These are phyloP conservation scores for Penicillium robsamsonii DNA, from an alignment of 495 filamentous ascomycete species.

Conservation along the genomic window DNA sequence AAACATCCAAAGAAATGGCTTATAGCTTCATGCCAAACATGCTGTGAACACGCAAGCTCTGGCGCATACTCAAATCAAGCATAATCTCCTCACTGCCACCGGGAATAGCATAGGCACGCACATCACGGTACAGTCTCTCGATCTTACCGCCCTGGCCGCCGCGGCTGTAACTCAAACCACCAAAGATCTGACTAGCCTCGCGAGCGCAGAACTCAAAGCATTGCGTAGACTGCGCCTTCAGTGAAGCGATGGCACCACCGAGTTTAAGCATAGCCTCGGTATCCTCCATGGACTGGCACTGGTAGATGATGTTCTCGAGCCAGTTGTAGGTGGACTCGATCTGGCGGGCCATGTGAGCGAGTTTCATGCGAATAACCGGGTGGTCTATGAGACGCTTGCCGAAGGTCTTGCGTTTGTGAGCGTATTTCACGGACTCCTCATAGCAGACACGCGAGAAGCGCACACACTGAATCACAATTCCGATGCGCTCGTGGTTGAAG, in stretches of 20 bases:
- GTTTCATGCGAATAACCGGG: slow-evolving; percentile 95
- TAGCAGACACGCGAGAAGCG: slow-evolving; percentile 97
- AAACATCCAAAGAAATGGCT: slow-evolving; percentile 14
- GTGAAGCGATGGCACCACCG: slow-evolving; percentile 86
- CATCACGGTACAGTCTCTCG: slow-evolving; percentile 91
- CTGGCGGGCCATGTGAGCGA: slow-evolving; percentile 96
- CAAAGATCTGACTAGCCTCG: slow-evolving; percentile 96
- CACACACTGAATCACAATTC: slow-evolving; percentile 95
- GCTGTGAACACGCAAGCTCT: slow-evolving; percentile 86
- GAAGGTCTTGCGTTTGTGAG: slow-evolving; percentile 92
- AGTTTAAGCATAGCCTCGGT: slow-evolving; percentile 94
- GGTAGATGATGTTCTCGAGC: slow-evolving; percentile 95
- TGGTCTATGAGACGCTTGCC: slow-evolving; percentile 95
- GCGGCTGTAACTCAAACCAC: slow-evolving; percentile 86
- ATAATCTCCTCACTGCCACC: slow-evolving; percentile 98
- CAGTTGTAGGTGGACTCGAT: slow-evolving; percentile 95
- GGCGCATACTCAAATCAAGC: slow-evolving; percentile 93
- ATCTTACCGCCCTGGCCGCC: slow-evolving; percentile 96
- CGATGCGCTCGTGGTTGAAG: slow-evolving; percentile 99
- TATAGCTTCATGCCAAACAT: slow-evolving; percentile 95
- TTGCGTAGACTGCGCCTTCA: slow-evolving; percentile 89
- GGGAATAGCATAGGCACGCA: slow-evolving; percentile 96
- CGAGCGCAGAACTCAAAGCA: slow-evolving; percentile 98
- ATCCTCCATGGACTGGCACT: slow-evolving; percentile 88
- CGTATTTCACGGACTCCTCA: slow-evolving; percentile 94